Base-by-base conservation (phyloP, 2,329 filamentous ascomycete species). In the Emergomyces orientalis region DNA sequence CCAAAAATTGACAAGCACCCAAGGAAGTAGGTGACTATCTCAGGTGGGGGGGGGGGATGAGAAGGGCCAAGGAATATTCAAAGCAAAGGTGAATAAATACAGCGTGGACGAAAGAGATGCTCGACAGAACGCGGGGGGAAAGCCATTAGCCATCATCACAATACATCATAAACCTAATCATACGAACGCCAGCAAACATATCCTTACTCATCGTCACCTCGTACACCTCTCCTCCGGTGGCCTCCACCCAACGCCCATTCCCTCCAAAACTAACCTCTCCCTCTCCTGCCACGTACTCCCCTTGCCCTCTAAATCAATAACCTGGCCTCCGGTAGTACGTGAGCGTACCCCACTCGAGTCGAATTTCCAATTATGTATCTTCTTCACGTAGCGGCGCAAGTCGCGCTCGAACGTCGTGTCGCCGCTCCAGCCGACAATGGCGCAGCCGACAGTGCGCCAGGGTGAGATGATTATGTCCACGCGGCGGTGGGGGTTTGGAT, bases 381-480 rank as follows among this genome's bases (percentile, higher is more conserved):
- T 81, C 74, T 90, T 92, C 65, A 88, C 90, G 75, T 93, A 96
- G 41, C 87, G 79, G 49, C 93, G 80, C 61, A 97, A 73, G 73
- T 97, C 94, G 30, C 93, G 81, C 78, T 97, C 86, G 68, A 97
- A 97, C 0, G 91, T 97, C 0, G 88, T 96, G 1, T 87, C 93
- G 0, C 91, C 90, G 19, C 85, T 88, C 94, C 93, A 97, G 1
- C 91, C 92, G 22, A 93, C 77, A 3, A 97, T 82, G 0, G 92
- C 93, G 68, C 91, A 97, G 0, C 94, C 93, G 0, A 89, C 86
- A 0, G 91, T 96, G 62, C 86, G 87, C 90, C 93, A 97, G 0
- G 92, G 91, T 27, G 86, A 86, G 65, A 97, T 81, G 67, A 97
- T 93, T 63, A 97, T 96, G 71, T 97, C 93, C 0, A 97, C 92